These are phyloP conservation scores for Nicotiana paniculata DNA, from an alignment of 257 asterid genomes.

Conservation along the genomic window DNA sequence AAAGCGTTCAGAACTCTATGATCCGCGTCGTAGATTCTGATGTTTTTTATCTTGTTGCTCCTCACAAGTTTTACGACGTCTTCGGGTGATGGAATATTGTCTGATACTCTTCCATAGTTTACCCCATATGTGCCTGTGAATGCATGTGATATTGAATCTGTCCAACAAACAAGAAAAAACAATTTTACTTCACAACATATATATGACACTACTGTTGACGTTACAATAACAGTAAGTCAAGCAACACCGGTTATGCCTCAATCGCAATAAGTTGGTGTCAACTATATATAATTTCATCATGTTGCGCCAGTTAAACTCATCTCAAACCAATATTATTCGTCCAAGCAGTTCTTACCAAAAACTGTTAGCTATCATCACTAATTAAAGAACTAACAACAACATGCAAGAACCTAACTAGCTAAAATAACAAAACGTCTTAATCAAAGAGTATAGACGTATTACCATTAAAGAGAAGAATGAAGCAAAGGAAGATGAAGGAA, in stretches of 20 bases:
- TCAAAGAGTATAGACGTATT: background rate
- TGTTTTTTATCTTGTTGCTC: constrained; percentile 54
- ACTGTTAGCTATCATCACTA: too few relatives aligned
- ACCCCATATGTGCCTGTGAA: constrained; percentile 74
- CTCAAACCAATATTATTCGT: too few relatives aligned
- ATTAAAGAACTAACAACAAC: too few relatives aligned
- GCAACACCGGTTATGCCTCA: too few relatives aligned
- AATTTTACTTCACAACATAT: background rate
- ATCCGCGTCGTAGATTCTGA: constrained; percentile 62
- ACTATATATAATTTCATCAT: too few relatives aligned
- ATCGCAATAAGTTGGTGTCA: too few relatives aligned
- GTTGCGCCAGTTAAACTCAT: too few relatives aligned
- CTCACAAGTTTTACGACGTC: constrained; percentile 57
- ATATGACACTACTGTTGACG: too few relatives aligned
- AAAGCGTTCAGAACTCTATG: constrained; percentile 44
- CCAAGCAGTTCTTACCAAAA: too few relatives aligned
- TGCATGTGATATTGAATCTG: constrained; percentile 35
- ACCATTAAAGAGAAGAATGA: constrained; percentile 45
- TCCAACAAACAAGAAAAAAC: background rate
- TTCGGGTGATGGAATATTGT: constrained; percentile 66
- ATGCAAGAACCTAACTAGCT: background rate
- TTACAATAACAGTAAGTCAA: too few relatives aligned
- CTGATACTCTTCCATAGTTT: constrained; percentile 66
- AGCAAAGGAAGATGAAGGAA: constrained; percentile 26
- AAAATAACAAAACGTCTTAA: background rate